Evolutionary conservation across 2,329 filamentous ascomycete species (phyloP).

Genomic region (Hirsutella rhossiliensis): DNA sequence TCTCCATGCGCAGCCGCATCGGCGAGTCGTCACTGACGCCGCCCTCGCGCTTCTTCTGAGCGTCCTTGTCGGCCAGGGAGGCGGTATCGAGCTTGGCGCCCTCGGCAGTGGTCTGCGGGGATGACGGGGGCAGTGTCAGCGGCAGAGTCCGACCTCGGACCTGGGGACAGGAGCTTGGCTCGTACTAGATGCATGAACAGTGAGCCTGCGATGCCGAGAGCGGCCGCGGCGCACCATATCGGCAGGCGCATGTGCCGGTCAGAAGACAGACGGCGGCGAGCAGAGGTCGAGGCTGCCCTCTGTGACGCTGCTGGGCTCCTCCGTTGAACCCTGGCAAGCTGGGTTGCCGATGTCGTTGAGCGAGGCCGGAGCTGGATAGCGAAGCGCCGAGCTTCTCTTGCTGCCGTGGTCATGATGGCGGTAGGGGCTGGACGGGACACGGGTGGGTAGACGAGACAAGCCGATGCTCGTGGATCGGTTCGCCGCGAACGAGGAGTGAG

Average conservation of each 20-base stretch:
- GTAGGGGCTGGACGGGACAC: not conserved
- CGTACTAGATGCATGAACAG: conserved; percentile 49
- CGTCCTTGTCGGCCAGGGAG: conserved; percentile 76
- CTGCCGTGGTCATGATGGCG: conserved; percentile 16
- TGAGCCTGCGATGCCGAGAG: conserved; percentile 38
- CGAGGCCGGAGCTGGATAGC: conserved; percentile 16
- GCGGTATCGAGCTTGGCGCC: conserved; percentile 44
- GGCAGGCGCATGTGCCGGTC: conserved; percentile 8
- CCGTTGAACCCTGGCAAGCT: conserved; percentile 14
- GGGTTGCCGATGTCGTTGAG: conserved; percentile 4
- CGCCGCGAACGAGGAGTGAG: not conserved
- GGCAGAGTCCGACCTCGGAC: not conserved
- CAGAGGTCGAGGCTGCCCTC: conserved; percentile 14
- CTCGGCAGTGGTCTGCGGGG: conserved; percentile 26
- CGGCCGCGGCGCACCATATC: conserved; percentile 23
- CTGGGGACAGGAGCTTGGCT: conserved; percentile 2
- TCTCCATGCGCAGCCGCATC: conserved; percentile 96
- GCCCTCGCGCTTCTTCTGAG: conserved; percentile 61
- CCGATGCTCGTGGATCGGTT: no score
- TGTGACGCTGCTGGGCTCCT: conserved; percentile 6
- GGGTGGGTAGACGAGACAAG: not conserved
- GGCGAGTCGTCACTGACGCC: conserved; percentile 63
- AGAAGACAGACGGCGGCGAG: conserved; percentile 7
- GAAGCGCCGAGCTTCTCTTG: conserved; percentile 16
- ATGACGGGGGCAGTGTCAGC: conserved; percentile 6